Percentiles rank a stretch among this genome's conserved stretches.
Evolutionary conservation across 1,284 basidiomycete genomes (phyloP).

Genomic region (Rhodotorula sp.): DNA sequence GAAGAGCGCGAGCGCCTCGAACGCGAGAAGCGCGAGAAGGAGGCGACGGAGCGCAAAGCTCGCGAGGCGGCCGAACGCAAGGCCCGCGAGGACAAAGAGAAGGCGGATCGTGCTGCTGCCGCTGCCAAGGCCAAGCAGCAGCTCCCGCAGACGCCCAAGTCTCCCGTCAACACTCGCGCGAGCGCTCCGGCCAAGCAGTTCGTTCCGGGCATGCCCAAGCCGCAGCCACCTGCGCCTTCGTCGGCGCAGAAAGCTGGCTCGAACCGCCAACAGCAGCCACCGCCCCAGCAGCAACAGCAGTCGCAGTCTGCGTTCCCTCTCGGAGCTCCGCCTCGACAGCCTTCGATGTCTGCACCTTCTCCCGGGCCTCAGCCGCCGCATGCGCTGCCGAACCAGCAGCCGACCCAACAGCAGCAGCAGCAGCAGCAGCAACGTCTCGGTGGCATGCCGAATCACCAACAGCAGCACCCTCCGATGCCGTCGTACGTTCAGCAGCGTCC

Average conservation of each 20-base stretch:
- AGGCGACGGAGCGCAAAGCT: conserved; percentile 53
- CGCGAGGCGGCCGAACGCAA: conserved; percentile 47
- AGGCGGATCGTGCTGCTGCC: conserved; percentile 50
- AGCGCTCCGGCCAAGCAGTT: conserved; percentile 27
- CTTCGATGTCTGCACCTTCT: conserved; percentile 17
- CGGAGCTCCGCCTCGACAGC: conserved; percentile 32
- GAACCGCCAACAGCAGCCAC: conserved; percentile 1
- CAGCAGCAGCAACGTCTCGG: conserved; percentile 14
- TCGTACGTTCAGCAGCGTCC: conserved; percentile 29
- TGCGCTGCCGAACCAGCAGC: conserved; percentile 15
- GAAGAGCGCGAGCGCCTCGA: conserved; percentile 48
- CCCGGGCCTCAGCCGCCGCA: conserved; percentile 1
- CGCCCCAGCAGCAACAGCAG: not conserved
- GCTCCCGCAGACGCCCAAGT: conserved; percentile 24
- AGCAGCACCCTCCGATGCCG: conserved; percentile 16
- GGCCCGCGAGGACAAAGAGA: conserved; percentile 46
- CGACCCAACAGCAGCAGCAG: conserved; percentile 7
- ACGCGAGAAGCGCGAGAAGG: conserved; percentile 33
- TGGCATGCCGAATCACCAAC: conserved; percentile 3
- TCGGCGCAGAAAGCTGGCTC: conserved; percentile 1
- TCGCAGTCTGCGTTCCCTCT: conserved; percentile 19
- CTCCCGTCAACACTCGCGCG: conserved; percentile 21
- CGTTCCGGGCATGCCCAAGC: conserved; percentile 41
- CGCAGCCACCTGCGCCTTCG: conserved; percentile 7
- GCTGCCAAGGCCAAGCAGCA: conserved; percentile 32